Evolutionary conservation across 495 filamentous ascomycete species (phyloP), one percentile per base, ranked within the genome.

Genomic region (Neurospora sp.): DNA sequence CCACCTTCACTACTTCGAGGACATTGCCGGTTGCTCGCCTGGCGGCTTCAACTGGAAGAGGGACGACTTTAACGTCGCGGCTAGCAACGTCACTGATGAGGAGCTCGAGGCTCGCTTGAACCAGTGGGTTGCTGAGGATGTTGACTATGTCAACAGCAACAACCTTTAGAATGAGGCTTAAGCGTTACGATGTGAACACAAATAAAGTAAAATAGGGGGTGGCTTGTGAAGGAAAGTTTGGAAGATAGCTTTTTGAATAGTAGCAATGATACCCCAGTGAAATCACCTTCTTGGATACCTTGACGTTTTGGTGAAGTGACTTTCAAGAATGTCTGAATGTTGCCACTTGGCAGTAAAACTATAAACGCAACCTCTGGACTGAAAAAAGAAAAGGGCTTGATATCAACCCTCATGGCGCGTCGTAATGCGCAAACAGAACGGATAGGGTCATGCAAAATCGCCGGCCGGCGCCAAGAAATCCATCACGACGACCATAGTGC

Each of bases 1-100:
- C 23, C 85, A 87, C 72, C 40, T 73, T 5, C 76, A 77, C 71
- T 87, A 87, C 73, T 83, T 86, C 66, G 74, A 76, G 44, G 31
- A 75, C 20, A 82, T 84, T 40, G 69, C 74, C 11, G 80, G 75
- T 23, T 85, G 84, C 76, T 70, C 73, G 23, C 3, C 46, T 6
- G 72, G 41, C 10, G 74, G 71, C 70, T 73, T 79, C 27, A 62
- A 73, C 9, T 80, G 79, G 42, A 79, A 72, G 78, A 62, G 73
- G 20, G 75, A 77, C 38, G 77, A 78, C 60, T 0, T 16, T 16
- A 35, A 70, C 37, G 23, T 78, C 73, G 39, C 49, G 16, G 74
- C 70, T 12, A 74, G 37, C 31, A 74, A 78, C 39, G 62, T 82
- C 2, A 79, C 44, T 69, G 79, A 82, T 10, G 80, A 75, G 49